Conservation (phyloP, 1,139 yeast species). For the Kluyveromyces sp. region DNA sequence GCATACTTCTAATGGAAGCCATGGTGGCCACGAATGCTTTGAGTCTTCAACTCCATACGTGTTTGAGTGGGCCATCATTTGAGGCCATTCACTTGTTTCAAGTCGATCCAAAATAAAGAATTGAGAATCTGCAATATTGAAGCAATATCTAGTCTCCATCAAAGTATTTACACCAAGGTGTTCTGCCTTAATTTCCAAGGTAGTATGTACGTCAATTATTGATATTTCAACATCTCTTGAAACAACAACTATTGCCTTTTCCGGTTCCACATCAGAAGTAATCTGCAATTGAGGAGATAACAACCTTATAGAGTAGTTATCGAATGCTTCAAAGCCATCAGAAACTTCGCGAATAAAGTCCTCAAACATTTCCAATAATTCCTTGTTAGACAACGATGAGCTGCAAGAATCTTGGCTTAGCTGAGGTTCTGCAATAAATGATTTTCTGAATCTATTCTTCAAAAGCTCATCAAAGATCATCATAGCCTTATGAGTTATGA, state of each 20-base stretch:
- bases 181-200: constrained; percentile 35
- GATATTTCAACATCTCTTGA: constrained; percentile 67
- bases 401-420: constrained; percentile 14
- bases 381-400: constrained; percentile 21
- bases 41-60: constrained; percentile 34
- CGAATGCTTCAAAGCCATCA: constrained; percentile 42
- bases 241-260: constrained; percentile 56
- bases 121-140: constrained; percentile 59
- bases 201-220: constrained; percentile 37
- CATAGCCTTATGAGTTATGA: constrained; percentile 64
- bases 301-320: constrained; percentile 58
- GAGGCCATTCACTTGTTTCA: constrained; percentile 34
- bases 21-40: constrained; percentile 61
- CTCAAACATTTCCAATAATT: constrained; percentile 41
- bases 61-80: constrained; percentile 33
- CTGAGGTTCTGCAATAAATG: constrained; percentile 16
- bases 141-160: constrained; percentile 66
- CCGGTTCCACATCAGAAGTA: constrained; percentile 54
- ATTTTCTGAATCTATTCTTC: constrained; percentile 14
- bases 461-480: constrained; percentile 53
- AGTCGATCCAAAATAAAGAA: constrained; percentile 54
- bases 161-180: constrained; percentile 37
- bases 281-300: constrained; percentile 81
- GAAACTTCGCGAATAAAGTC: constrained; percentile 39
- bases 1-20: constrained; percentile 67